A percentile compares a stretch with the other conserved stretches of the same genome.
These are phyloP conservation scores for Naematelia encephala DNA, from an alignment of 768 basidiomycete genomes.

Conservation along the genomic window DNA sequence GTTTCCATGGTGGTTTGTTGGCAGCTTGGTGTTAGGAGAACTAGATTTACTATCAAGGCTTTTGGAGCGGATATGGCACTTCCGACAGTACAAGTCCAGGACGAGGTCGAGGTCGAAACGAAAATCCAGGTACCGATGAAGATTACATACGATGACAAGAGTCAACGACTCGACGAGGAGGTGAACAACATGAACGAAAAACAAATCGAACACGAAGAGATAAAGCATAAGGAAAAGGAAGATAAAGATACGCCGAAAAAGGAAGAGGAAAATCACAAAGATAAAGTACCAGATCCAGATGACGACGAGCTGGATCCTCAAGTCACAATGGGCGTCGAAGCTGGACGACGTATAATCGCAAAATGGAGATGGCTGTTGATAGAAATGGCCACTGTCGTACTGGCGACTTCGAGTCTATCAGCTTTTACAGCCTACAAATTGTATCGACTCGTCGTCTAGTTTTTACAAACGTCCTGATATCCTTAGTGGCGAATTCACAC, in stretches of 20 bases:
- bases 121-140: constrained; percentile 21
- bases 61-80: constrained; percentile 8
- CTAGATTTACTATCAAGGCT: constrained; percentile 37
- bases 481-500: too few relatives aligned
- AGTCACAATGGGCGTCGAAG: constrained; percentile 28
- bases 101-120: constrained; percentile 19
- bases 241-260: neutral
- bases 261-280: neutral
- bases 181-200: too few relatives aligned
- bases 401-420: neutral
- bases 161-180: too few relatives aligned
- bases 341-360: constrained; percentile 25
- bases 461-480: too few relatives aligned
- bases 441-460: neutral
- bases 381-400: constrained; percentile 33
- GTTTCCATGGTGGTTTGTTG: constrained; percentile 43
- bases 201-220: too few relatives aligned
- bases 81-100: neutral
- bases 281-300: constrained; percentile 24
- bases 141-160: too few relatives aligned
- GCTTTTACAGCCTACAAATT: neutral
- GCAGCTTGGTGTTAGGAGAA: constrained; percentile 42
- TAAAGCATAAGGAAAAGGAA: too few relatives aligned
- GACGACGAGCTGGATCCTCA: constrained; percentile 32
- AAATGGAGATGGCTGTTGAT: constrained; percentile 32